phyloP scores from a whole-genome alignment of 805 yeast genomes.

The Suhomyces xylopsoci region DNA sequence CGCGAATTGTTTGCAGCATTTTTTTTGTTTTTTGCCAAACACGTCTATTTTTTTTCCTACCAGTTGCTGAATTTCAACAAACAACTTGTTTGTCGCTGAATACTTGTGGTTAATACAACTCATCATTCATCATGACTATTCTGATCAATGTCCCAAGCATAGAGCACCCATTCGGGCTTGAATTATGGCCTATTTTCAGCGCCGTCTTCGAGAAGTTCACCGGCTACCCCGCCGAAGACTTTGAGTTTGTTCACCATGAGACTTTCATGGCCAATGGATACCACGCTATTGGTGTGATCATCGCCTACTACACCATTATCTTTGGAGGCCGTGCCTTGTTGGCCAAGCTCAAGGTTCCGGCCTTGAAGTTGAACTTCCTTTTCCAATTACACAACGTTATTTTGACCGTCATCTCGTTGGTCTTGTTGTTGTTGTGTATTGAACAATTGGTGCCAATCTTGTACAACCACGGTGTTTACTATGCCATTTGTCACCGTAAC shows the following conservation, averaged over 20 bases:
- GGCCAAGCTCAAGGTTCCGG: conserved; percentile 48
- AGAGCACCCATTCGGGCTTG: conserved; percentile 53
- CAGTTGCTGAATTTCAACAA: not conserved
- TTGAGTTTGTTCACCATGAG: conserved; percentile 61
- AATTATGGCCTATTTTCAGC: conserved; percentile 68
- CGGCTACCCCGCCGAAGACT: conserved; percentile 63
- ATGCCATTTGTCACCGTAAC: conserved; percentile 71
- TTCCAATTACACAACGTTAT: conserved; percentile 85
- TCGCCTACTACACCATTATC: conserved; percentile 38
- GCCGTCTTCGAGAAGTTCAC: conserved; percentile 40
- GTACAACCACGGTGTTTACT: conserved; percentile 70
- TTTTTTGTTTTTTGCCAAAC: not conserved
- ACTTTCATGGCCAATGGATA: conserved; percentile 66
- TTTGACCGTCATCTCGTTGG: conserved; percentile 66
- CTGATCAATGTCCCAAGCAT: conserved; percentile 26
- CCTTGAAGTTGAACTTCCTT: conserved; percentile 68
- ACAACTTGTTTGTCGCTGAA: not conserved
- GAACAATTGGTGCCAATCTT: conserved; percentile 88
- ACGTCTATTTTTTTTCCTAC: not conserved
- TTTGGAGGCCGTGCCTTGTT: conserved; percentile 74
- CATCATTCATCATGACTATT: not conserved
- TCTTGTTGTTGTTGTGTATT: conserved; percentile 62
- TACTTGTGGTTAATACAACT: not conserved
- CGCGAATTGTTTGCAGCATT: not conserved
- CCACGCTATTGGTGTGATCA: conserved; percentile 47